A percentile compares a stretch with the other conserved stretches of the same genome.
Evolutionary conservation across 352 stramenopile species (phyloP).

Genomic region (Phytophthora pseudosyringae): DNA sequence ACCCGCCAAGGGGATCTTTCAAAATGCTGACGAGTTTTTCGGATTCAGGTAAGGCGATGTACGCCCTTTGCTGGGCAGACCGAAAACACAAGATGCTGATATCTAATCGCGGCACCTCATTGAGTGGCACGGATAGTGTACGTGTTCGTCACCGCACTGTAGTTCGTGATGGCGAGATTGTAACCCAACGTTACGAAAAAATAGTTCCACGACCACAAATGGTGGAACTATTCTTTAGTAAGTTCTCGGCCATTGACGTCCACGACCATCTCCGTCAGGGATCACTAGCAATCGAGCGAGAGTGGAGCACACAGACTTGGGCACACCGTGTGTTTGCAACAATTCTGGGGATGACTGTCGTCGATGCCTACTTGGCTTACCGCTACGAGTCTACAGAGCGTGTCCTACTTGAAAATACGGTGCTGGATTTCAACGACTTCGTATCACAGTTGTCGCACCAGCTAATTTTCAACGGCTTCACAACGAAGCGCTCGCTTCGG

Average conservation of each 20-base stretch:
- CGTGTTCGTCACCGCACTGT: background rate
- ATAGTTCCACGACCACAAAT: background rate
- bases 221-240: constrained; percentile 2
- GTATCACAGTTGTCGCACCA: background rate
- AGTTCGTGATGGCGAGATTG: background rate
- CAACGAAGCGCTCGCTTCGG: background rate
- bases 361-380: background rate
- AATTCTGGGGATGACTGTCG: background rate
- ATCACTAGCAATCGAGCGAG: background rate
- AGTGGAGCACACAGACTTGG: background rate
- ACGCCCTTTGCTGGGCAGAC: background rate
- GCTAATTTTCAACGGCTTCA: background rate
- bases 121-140: background rate
- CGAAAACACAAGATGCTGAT: constrained; percentile 1
- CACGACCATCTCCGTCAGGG: background rate
- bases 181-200: background rate
- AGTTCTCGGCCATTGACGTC: background rate
- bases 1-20: background rate
- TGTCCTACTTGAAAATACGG: background rate
- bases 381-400: background rate
- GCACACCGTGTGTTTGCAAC: background rate
- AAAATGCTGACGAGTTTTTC: background rate
- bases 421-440: background rate
- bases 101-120: background rate
- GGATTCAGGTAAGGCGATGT: background rate